Evolutionary conservation across 1,139 yeast genomes (phyloP), one percentile per base, ranked within the genome.

Genomic region (Meyerozyma elateridarum): DNA sequence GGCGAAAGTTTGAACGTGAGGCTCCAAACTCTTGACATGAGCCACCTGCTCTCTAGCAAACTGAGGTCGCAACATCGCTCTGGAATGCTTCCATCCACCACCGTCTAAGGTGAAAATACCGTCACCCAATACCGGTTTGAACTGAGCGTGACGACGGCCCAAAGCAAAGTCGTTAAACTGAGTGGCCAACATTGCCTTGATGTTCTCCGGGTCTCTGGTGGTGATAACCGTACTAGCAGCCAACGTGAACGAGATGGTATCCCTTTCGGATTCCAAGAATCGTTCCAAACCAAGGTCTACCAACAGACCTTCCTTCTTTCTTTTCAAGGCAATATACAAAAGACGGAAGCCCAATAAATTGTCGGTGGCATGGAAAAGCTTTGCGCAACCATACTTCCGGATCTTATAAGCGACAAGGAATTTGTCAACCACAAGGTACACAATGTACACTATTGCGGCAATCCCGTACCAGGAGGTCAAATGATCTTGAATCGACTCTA

Each of bases 71-170:
- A 76, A 63, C 72, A 76, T 57, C 2, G 76, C 69, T 31, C 82
- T 56, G 14, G 78, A 66, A 46, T 73, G 76, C 44, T 72, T 70
- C 82, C 82, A 75, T 4, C 72, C 76, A 24, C 56, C 63, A 8
- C 75, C 76, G 36, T 72, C 76, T 22, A 72, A 58, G 2, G 79
- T 73, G 54, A 75, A 75, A 37, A 75, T 74, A 3, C 82, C 81
- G 36, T 71, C 72, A 6, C 81, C 81, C 30, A 75, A 55, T 16
- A 72, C 50, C 4, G 75, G 72, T 28, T 40, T 39, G 45, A 73
- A 61, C 28, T 56, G 60, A 4, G 46, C 46, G 48, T 69, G 68
- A 42, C 81, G 67, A 8, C 52, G 48, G 3, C 81, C 81, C 28
- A 76, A 61, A 11, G 64, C 62, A 50, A 70, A 74, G 37, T 74